Base-by-base conservation (phyloP, 1,284 basidiomycete species). In the Singerocomus rubriflavus region DNA sequence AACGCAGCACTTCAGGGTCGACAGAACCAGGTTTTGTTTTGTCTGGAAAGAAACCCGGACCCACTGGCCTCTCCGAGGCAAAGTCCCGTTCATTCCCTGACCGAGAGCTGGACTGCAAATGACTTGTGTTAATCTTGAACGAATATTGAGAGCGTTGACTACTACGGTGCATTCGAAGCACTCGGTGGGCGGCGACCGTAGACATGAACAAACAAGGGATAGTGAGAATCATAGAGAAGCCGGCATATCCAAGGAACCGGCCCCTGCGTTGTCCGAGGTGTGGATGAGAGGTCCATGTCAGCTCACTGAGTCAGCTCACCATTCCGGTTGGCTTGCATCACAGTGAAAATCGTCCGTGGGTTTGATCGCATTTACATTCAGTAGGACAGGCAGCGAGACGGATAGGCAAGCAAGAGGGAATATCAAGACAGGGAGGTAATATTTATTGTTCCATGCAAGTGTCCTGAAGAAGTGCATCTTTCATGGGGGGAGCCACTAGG, bases 161-260 rank as follows among this genome's bases (percentile, higher is more conserved):
- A 7, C 36, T 32, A 31, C 46, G 43, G 37, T 71, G 58, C 29
- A 58, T 71, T 46, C 67, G 67, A 40, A 63, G 53, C 4, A 78
- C 60, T 13, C 69, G 68, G 38, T 63, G 48, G 32, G 74, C 66
- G 5, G 80, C 76, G n/a, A 68, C 53, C 30, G 74, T 58, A 17
- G 80, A 80, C 11, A 80, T 59, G 51, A 71, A 65, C 31, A 84
- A 66, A 36, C 75, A 78, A 4, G 84, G 82, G 14, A 83, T 60
- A 4, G 74, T 71, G 13, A 81, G 62, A 32, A 81, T 50, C 54
- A 82, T 71, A 0, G 81, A 76, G 16, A 74, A 62, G 27, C 82
- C 84, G 9, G 82, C 76, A 59, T 82, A 84, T 45, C 80, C 77
- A 13, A 84, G 57, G 47, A 85, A 75, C 45, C 82, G 77, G 38